A percentile compares a stretch with the other conserved stretches of the same genome.
Conservation (phyloP, 139 green algal species). For the Edaphochlamys debaryana region DNA sequence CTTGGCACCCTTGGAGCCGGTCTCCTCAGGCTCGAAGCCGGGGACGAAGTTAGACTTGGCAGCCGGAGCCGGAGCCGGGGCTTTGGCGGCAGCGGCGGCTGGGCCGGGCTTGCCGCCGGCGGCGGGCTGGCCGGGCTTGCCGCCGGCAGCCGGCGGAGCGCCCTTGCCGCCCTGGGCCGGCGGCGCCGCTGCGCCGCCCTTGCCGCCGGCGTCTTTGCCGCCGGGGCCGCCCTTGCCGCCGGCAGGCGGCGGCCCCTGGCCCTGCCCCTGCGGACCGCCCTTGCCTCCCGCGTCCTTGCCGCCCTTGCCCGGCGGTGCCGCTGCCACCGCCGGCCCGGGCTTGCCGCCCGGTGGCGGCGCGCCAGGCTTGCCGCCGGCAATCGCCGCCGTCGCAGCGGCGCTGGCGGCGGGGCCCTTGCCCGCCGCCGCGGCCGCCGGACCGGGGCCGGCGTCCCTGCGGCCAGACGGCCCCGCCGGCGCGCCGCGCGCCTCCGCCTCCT, state of each 20-base stretch:
- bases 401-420: background rate
- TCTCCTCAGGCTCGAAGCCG: no score
- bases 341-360: no score
- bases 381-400: background rate
- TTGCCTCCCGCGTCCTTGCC: slow-evolving; percentile 2
- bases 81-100: no score
- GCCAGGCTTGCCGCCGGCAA: background rate
- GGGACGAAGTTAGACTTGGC: no score
- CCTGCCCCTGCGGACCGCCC: background rate
- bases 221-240: background rate
- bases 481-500: background rate
- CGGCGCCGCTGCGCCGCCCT: background rate
- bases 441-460: no score
- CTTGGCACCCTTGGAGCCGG: no score
- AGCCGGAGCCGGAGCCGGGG: no score
- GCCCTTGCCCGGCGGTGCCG: background rate
- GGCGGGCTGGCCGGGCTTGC: no score
- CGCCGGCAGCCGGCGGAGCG: no score
- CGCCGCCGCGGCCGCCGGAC: background rate
- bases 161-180: background rate
- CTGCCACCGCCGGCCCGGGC: background rate
- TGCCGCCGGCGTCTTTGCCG: background rate
- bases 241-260: background rate
- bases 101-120: no score
- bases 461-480: no score